Evolutionary conservation across 306 rosid genomes (phyloP), one percentile per base, ranked within the genome.

Genomic region (Casuarina cunninghamiana): DNA sequence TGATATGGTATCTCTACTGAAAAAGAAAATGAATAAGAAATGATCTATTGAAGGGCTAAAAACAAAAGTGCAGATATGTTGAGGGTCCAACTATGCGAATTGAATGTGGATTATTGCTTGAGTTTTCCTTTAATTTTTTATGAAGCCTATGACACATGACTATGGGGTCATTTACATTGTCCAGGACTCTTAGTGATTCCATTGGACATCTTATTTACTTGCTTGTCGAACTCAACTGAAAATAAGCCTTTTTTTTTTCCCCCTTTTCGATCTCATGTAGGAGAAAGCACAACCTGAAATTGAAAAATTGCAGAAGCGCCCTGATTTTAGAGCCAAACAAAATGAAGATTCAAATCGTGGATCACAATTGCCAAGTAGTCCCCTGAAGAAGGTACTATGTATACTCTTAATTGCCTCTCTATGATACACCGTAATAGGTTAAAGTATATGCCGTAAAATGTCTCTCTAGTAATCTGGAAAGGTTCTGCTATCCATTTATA

Each of bases 331-430:
- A 78, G 76, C 88, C 49, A 90, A 86, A 82, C 75, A 10, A 49
- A 83, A 75, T 60, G 84, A 88, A 73, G 90, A 83, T 84, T 69
- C 41, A 63, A 60, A 50, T 26, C 75, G 76, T 63, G 89, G 79
- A 75, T 41, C 78, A 43, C 83, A 71, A 48, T 83, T 79, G 4
- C 75, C 79, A 35, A 83, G 77, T 50, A 77, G 81, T 65, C 87
- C 73, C 69, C 50, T 50, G 62, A 85, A 86, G 78, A 91, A 86
- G 95, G 95, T 91, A 83, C 38, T 19, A 46, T 82, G 21, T 69
- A 54, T 21, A 51, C 53, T 12, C 78, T 76, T 65, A 44, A 37
- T 39, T 16, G 13, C 21, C 12, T 65, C 48, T 65, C 49, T 65
- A 38, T 65, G 48, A 65, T 16, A 48, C 46, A 38, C 41, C 10